These are phyloP conservation scores for Geotrichum aggregatum DNA, from an alignment of 1,139 yeast genomes.

Conservation along the genomic window DNA sequence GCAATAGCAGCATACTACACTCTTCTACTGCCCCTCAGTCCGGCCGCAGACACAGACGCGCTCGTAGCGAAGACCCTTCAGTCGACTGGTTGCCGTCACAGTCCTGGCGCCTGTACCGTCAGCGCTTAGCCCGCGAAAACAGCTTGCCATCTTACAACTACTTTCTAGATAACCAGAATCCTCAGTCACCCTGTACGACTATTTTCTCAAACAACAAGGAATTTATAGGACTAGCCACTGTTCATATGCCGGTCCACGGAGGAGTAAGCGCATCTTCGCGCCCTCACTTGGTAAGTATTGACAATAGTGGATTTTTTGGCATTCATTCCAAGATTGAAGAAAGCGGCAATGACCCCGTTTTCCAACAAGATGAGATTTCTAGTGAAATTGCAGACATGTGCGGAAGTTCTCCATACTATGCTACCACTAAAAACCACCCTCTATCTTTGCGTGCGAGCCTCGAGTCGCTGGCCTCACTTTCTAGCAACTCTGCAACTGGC, in stretches of 20 bases:
- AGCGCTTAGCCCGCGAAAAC: slow-evolving; percentile 32
- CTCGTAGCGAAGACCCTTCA: not conserved
- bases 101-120: slow-evolving; percentile 35
- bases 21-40: not conserved
- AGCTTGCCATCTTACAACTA: slow-evolving; percentile 32
- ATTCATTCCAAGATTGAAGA: slow-evolving; percentile 27
- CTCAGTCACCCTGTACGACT: slow-evolving; percentile 29
- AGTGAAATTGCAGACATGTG: not conserved
- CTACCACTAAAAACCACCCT: not conserved
- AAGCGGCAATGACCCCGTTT: not conserved
- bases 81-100: slow-evolving; percentile 33
- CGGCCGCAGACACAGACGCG: not conserved
- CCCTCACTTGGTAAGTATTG: slow-evolving; percentile 28
- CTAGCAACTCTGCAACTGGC: slow-evolving; percentile 11
- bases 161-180: slow-evolving; percentile 28
- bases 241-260: slow-evolving; percentile 13
- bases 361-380: not conserved
- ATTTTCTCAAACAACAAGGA: slow-evolving; percentile 35
- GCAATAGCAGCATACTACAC: not conserved
- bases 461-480: slow-evolving; percentile 12
- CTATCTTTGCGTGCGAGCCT: slow-evolving; percentile 1
- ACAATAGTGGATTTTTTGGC: slow-evolving; percentile 33
- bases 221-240: slow-evolving; percentile 29
- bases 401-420: not conserved
- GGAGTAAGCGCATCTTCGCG: not conserved